Conservation (phyloP, 129 eudicot species). For the Rutidosis leptorrhynchoides region DNA sequence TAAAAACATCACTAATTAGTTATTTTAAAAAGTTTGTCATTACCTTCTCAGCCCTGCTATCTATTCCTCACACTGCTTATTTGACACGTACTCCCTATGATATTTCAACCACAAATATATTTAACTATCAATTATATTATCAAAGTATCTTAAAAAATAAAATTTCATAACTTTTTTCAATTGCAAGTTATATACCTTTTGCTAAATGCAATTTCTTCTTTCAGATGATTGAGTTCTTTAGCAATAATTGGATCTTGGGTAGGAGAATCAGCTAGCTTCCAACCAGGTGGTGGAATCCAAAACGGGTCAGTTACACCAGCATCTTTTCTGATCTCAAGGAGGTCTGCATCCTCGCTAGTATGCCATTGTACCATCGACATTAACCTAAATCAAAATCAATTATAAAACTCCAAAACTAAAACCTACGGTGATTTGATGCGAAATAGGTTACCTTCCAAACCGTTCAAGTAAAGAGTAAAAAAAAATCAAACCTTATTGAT, state of each 20-base stretch:
- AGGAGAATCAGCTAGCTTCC: slow-evolving; percentile 81
- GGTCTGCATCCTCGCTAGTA: slow-evolving; percentile 92
- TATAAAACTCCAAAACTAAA: too few species aligned
- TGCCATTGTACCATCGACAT: slow-evolving; percentile 95
- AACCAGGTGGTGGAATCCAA: too few species aligned
- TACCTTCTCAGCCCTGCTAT: slow-evolving; percentile 64
- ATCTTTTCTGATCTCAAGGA: slow-evolving; percentile 59
- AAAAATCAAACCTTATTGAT: too few species aligned
- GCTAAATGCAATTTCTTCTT: slow-evolving; percentile 35
- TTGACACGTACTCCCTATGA: slow-evolving; percentile 39
- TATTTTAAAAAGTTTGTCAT: too few species aligned
- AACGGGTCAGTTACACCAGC: slow-evolving; percentile 88
- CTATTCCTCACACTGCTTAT: slow-evolving; percentile 49
- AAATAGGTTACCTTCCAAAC: too few species aligned
- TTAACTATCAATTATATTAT: background rate
- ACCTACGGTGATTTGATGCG: too few species aligned
- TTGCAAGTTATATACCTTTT: slow-evolving; percentile 35
- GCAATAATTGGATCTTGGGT: slow-evolving; percentile 78
- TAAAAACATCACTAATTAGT: too few species aligned
- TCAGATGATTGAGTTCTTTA: slow-evolving; percentile 54
- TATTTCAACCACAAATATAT: background rate
- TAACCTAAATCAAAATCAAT: too few species aligned
- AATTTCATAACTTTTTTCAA: too few species aligned
- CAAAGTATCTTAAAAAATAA: background rate
- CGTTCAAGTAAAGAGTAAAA: too few species aligned